These are phyloP conservation scores for Xylaria curta DNA, from an alignment of 495 filamentous ascomycete genomes.

Conservation along the genomic window DNA sequence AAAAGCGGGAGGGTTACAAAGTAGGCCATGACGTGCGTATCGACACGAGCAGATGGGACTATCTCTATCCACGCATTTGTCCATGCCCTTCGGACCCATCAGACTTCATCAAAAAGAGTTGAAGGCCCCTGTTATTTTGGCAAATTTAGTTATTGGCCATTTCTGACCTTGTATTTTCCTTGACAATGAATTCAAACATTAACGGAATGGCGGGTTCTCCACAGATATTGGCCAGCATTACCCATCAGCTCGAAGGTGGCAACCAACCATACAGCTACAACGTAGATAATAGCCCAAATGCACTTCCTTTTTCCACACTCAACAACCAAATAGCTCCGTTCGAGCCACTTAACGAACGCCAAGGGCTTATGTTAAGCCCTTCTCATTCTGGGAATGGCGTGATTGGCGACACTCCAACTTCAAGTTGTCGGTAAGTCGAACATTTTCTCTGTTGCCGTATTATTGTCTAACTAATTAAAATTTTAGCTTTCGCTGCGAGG, in stretches of 20 bases:
- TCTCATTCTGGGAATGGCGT: neutral
- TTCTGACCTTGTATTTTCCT: neutral
- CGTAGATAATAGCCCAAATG: neutral
- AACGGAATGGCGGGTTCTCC: neutral
- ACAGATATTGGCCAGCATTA: neutral
- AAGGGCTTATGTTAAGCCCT: neutral
- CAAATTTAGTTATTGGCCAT: neutral
- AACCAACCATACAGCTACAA: neutral
- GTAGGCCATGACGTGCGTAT: neutral
- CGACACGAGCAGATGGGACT: neutral
- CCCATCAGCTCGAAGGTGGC: neutral
- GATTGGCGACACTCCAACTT: neutral
- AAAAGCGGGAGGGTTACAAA: neutral
- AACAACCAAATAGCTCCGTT: neutral
- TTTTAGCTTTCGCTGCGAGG: slow-evolving; percentile 11
- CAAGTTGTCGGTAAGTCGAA: slow-evolving; percentile 8
- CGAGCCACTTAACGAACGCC: neutral
- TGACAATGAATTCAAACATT: neutral
- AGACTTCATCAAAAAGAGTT: neutral
- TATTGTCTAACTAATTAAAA: neutral
- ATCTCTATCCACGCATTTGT: neutral
- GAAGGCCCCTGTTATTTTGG: neutral
- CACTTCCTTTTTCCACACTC: neutral
- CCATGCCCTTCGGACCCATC: slow-evolving; percentile 10
- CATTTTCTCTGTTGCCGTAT: neutral